These are phyloP conservation scores for Rhododendron mucronatum DNA, from an alignment of 148 eudicot genomes.

Conservation along the genomic window DNA sequence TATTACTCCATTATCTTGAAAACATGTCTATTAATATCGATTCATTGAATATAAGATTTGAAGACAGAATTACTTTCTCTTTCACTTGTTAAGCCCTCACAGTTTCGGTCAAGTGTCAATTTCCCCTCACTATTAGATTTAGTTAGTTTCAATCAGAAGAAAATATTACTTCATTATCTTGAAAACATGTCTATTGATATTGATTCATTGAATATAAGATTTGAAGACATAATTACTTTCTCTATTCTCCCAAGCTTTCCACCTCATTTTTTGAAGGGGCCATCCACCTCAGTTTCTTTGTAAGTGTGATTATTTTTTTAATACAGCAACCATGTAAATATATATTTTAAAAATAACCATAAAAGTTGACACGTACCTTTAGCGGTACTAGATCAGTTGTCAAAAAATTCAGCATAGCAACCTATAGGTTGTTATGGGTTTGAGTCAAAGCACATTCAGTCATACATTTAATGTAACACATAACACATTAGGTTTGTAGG, in stretches of 20 bases:
- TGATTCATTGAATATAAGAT: too few relatives aligned
- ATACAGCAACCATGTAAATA: neutral
- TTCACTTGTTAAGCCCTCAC: too few relatives aligned
- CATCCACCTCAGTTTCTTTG: neutral
- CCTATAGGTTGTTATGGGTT: neutral
- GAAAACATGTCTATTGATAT: too few relatives aligned
- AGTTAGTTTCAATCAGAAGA: too few relatives aligned
- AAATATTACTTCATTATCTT: too few relatives aligned
- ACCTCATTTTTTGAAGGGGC: neutral
- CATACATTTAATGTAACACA: too few relatives aligned
- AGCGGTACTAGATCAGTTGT: neutral
- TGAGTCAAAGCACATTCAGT: neutral
- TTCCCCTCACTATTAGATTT: too few relatives aligned
- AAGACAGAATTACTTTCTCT: neutral
- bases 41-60: neutral
- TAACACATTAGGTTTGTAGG: too few relatives aligned
- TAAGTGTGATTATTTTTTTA: neutral
- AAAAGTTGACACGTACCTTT: neutral
- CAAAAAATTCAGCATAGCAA: neutral
- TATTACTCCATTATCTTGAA: neutral
- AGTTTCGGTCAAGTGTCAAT: neutral
- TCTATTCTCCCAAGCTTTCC: neutral
- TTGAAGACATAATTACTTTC: neutral
- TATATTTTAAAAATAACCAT: neutral
- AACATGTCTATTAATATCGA: neutral